Conservation (phyloP, 2,329 filamentous ascomycete genomes). For the Colletotrichum plurivorum region DNA sequence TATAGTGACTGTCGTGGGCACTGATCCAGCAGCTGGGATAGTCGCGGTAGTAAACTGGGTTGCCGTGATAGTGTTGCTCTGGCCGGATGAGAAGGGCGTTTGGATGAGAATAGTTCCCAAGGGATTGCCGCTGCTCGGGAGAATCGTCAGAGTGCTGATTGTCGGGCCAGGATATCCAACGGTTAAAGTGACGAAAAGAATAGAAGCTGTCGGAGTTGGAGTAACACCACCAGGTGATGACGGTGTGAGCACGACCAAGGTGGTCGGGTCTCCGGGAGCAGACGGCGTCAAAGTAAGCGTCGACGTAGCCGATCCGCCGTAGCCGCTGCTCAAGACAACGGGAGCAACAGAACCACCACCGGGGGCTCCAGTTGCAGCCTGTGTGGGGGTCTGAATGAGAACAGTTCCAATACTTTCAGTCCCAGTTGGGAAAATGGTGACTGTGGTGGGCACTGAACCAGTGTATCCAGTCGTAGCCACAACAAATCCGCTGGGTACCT, state of each 20-base stretch:
- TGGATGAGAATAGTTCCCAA: slow-evolving; percentile 7
- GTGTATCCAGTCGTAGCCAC: slow-evolving; percentile 4
- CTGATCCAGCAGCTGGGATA: slow-evolving; percentile 10
- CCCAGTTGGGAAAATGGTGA: slow-evolving; percentile 14
- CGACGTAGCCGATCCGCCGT: slow-evolving; percentile 23
- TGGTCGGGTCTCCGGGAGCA: slow-evolving; percentile 20
- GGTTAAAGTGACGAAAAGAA: slow-evolving; percentile 7
- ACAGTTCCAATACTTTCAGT: slow-evolving; percentile 13
- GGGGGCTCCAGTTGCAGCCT: slow-evolving; percentile 4
- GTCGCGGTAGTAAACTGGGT: slow-evolving; percentile 10
- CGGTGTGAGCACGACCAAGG: slow-evolving; percentile 31
- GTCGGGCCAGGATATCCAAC: slow-evolving; percentile 10
- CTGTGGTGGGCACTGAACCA: slow-evolving; percentile 7
- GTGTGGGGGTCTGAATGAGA: slow-evolving; percentile 18
- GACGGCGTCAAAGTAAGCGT: slow-evolving; percentile 31
- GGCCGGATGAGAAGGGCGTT: slow-evolving; percentile 4
- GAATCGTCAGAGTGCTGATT: slow-evolving; percentile 1
- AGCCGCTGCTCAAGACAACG: slow-evolving; percentile 27
- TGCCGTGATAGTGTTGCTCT: slow-evolving; percentile 12
- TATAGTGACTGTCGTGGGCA: slow-evolving; percentile 6
- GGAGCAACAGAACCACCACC: neutral
- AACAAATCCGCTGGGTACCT: slow-evolving; percentile 8
- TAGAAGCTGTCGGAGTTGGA: neutral
- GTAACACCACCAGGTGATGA: neutral
- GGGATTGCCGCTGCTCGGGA: slow-evolving; percentile 3